phyloP scores from a whole-genome alignment of 306 rosid genomes.

The Cotoneaster glaucophyllus region DNA sequence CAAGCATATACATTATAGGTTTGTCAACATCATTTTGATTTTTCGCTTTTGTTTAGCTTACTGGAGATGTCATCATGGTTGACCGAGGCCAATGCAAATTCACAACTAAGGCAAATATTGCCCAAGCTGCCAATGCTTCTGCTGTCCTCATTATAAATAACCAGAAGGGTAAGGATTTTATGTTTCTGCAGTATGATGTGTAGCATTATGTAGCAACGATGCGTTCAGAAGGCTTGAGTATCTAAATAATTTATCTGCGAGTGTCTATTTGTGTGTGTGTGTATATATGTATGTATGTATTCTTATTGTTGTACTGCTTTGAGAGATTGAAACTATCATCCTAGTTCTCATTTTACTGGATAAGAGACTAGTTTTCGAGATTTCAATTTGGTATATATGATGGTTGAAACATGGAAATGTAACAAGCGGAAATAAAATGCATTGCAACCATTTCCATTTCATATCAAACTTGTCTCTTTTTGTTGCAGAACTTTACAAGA shows the following conservation, averaged over 20 bases:
- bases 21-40: slow-evolving; percentile 4
- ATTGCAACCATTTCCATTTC: slow-evolving; percentile 1
- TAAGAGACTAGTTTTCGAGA: neutral
- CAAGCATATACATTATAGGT: neutral
- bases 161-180: slow-evolving; percentile 52
- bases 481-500: slow-evolving; percentile 86
- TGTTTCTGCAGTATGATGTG: neutral
- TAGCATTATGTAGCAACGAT: neutral
- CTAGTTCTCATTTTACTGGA: neutral
- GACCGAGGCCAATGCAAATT: slow-evolving; percentile 84
- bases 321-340: neutral
- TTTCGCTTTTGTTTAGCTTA: slow-evolving; percentile 43
- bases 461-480: slow-evolving; percentile 17
- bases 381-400: neutral
- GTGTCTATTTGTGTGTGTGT: too few species aligned
- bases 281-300: too few species aligned
- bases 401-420: neutral
- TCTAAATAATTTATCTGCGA: neutral
- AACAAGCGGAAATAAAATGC: neutral
- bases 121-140: slow-evolving; percentile 88
- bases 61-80: slow-evolving; percentile 84
- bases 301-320: neutral
- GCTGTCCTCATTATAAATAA: slow-evolving; percentile 84
- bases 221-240: neutral
- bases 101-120: slow-evolving; percentile 71